Evolutionary conservation across 129 eudicot species (phyloP), one percentile per base, ranked within the genome.

Genomic region (Heracleum sosnowskyi): DNA sequence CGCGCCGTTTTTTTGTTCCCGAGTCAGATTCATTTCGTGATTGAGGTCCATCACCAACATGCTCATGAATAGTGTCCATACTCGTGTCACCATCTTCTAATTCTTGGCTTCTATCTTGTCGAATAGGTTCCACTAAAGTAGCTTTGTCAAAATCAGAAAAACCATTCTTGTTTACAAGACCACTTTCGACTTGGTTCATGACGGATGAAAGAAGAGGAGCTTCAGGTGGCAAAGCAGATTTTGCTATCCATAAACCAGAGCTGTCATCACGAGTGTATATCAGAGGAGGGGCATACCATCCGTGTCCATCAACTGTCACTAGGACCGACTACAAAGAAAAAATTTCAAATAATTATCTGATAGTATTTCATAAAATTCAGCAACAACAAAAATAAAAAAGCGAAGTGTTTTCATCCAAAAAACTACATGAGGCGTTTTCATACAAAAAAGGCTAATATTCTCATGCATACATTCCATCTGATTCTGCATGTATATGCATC

Each of bases 281-380:
- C 78, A 83, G 91, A 73, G 98, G 98, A 75, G 96, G 86, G 31
- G 97, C 96, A 85, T 91, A 91, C 98, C 98, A 94, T 66, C 90
- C 97, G 71, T 94, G 98, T 40, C 97, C 88, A 76, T 94, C 97
- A 79, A 94, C 79, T 33, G 98, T 94, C 45, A 94, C 93, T 79
- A 94, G 85, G 68, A 94, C 98, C 79, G 97, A 91, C 98, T 93
- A 91, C 88, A 87, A n/a, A 66, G 70, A 74, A 55, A 73, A 69
- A 44, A 26, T 75, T 7, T 28, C 45, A 18, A 62, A n/a, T 42
- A 26, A 40, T 37, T 42, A n/a, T 2, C 37, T 5, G 28, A 77
- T 60, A 49, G 77, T 73, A 31, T 29, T 63, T 63, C 70, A 29
- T 26, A n/a, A 17, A n/a, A 60, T 60, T 22, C 29, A 28, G 33